Percentiles rank a stretch among this genome's conserved stretches.
phyloP scores from a whole-genome alignment of 2,329 filamentous ascomycete species.

The Chaetomium strumarium region DNA sequence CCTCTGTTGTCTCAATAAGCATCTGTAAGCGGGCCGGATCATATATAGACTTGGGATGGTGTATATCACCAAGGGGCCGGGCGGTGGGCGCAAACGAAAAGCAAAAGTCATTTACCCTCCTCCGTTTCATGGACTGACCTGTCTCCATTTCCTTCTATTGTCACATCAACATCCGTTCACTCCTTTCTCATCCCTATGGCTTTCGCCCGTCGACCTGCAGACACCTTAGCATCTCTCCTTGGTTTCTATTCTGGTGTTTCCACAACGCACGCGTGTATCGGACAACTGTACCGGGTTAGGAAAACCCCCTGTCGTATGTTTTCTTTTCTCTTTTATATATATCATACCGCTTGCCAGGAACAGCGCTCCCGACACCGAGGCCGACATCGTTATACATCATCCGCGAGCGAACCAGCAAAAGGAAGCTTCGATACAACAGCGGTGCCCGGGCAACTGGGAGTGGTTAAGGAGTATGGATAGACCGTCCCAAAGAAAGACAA shows the following conservation, averaged over 20 bases:
- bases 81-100: slow-evolving; percentile 15
- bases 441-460: slow-evolving; percentile 1
- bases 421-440: slow-evolving; percentile 4
- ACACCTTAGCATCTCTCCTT: background rate
- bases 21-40: slow-evolving; percentile 11
- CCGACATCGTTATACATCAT: background rate
- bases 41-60: slow-evolving; percentile 14
- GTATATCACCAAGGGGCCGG: background rate
- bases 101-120: background rate
- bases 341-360: background rate
- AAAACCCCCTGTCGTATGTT: slow-evolving; percentile 1
- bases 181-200: background rate
- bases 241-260: background rate
- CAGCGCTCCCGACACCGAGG: background rate
- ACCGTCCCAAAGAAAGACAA: background rate
- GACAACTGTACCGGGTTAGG: background rate
- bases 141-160: background rate
- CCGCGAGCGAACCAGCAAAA: background rate
- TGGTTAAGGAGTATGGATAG: background rate
- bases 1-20: slow-evolving; percentile 11
- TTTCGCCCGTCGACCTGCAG: background rate
- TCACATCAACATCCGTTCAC: background rate
- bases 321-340: background rate
- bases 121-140: background rate
- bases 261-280: background rate